Evolutionary conservation across 2,329 filamentous ascomycete genomes (phyloP), one percentile per base, ranked within the genome.

Genomic region (Alternaria infectoria): DNA sequence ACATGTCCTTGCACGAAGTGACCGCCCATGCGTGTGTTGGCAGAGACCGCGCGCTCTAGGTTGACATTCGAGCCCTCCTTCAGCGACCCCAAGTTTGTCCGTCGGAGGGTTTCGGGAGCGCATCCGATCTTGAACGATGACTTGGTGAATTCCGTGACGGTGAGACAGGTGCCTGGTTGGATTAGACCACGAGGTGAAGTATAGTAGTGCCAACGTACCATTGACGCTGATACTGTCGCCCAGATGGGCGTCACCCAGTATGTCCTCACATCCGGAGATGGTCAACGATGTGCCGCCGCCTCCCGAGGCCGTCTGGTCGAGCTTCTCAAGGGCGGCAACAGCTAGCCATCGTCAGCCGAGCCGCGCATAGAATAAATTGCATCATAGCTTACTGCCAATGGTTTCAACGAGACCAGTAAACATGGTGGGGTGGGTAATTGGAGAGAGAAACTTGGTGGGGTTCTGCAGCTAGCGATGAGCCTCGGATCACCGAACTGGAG

Each of bases 1-100:
- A 99, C 95, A 80, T 99, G 96, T 44, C 96, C 96, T 82, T 99
- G 96, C 30, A 98, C 95, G 75, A 98, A 97, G 83, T 99, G 96
- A 0, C 96, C 96, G 50, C 96, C 96, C 93, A 99, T 98, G 59
- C 96, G 92, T 49, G 95, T 97, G 74, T 91, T 88, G 5, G 93
- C 93, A 17, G 91, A 91, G 57, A 99, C 94, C 4, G 96, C 95
- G 15, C 96, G 90, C 85, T 99, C 96, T 57, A 99, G 90, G 81
- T 99, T 99, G 69, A 98, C 94, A 21, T 83, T 84, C 64, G 89
- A 91, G 45, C 85, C 85, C 64, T 88, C 78, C 51, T 83, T 81
- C 57, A 99, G 86, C 19, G 84, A 84, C 66, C 94, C 95, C n/a
- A 99, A 89, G 82, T 98, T 97, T 63, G 96, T 99, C 61, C 97